Evolutionary conservation across 768 basidiomycete species (phyloP).

Genomic region (Suillus weaverae): DNA sequence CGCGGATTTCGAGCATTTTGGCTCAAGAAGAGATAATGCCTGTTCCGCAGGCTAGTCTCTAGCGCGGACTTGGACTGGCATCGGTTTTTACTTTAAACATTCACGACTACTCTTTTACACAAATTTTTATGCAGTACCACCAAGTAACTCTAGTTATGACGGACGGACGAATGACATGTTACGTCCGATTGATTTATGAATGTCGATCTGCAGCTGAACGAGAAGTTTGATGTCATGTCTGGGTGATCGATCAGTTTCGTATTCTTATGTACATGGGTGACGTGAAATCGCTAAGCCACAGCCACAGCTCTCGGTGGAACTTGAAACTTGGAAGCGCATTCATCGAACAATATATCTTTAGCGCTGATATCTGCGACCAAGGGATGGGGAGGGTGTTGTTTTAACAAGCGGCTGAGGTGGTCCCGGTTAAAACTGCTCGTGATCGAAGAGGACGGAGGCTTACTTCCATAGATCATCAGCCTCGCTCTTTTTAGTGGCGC

Average conservation of each 20-base stretch:
- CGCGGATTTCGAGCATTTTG: not conserved
- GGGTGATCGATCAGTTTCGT: not conserved
- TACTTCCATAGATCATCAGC: conserved; percentile 72
- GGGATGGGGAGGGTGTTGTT: conserved; percentile 68
- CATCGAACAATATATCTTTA: conserved; percentile 68
- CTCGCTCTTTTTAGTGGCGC: conserved; percentile 55
- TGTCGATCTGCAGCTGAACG: not conserved
- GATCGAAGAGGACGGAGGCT: conserved; percentile 27
- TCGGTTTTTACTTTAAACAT: not conserved
- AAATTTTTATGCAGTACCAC: not conserved
- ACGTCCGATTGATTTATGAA: not conserved
- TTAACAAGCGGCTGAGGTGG: conserved; percentile 39
- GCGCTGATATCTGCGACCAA: conserved; percentile 58
- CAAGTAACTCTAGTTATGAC: too few relatives aligned
- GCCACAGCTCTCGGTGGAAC: conserved; percentile 54
- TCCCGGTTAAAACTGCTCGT: conserved; percentile 9
- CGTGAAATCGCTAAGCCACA: not conserved
- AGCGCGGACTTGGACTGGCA: too few relatives aligned
- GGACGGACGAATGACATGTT: not conserved
- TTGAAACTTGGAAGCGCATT: conserved; percentile 53
- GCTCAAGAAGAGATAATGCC: not conserved
- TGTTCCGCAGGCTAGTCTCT: not conserved
- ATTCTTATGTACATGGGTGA: not conserved
- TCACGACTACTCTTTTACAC: not conserved
- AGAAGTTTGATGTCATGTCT: not conserved